Conservation (phyloP, 2,329 filamentous ascomycete genomes). For the Colletotrichum lini region DNA sequence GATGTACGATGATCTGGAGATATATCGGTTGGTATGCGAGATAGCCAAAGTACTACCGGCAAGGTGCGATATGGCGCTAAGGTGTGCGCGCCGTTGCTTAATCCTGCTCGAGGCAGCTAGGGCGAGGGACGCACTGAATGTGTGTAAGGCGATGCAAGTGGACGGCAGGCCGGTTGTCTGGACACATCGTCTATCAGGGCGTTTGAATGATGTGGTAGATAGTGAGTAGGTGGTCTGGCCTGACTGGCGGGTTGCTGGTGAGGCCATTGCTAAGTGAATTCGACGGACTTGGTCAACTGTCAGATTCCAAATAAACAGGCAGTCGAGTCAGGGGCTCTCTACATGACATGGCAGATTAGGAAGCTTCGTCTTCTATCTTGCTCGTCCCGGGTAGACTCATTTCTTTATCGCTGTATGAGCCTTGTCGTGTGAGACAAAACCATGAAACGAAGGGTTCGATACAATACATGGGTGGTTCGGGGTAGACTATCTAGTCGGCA, state of each 20-base stretch:
- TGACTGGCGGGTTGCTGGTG: neutral
- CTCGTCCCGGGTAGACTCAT: conserved; percentile 3
- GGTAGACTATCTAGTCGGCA: no score
- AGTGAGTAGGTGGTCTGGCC: neutral
- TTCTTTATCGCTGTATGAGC: conserved; percentile 3
- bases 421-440: conserved; percentile 25
- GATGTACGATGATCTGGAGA: neutral
- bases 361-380: neutral
- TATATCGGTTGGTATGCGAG: conserved; percentile 4
- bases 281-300: neutral
- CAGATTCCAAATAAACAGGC: neutral
- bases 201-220: neutral
- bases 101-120: neutral
- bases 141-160: no score
- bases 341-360: neutral
- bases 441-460: conserved; percentile 15
- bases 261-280: neutral
- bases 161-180: no score
- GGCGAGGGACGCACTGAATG: neutral
- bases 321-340: neutral
- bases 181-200: neutral
- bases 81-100: neutral
- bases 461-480: neutral
- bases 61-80: conserved; percentile 2
- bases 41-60: neutral